phyloP scores from a whole-genome alignment of 768 basidiomycete genomes.

The Suillus luteus region DNA sequence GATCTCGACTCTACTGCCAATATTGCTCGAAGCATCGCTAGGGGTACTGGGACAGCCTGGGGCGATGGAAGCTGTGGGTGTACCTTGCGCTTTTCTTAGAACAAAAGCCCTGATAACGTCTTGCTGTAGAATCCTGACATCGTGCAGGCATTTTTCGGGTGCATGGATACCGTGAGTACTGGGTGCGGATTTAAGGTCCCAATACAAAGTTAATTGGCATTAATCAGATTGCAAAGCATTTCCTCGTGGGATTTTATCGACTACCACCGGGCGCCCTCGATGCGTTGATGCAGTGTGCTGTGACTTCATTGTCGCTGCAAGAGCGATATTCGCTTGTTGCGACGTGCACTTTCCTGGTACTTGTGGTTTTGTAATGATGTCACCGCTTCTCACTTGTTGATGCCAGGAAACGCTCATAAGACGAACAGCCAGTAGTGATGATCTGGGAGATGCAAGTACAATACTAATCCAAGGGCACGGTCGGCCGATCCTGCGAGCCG shows the following conservation, averaged over 20 bases:
- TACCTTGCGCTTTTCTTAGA: not conserved
- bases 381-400: slow-evolving; percentile 1
- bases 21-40: slow-evolving; percentile 61
- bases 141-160: slow-evolving; percentile 86
- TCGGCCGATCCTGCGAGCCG: slow-evolving; percentile 66
- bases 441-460: slow-evolving; percentile 55
- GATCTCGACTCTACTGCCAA: slow-evolving; percentile 56
- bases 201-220: not conserved
- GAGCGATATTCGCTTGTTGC: slow-evolving; percentile 86
- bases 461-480: slow-evolving; percentile 58
- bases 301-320: slow-evolving; percentile 67
- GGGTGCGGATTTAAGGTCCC: not conserved
- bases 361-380: slow-evolving; percentile 28
- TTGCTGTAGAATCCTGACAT: slow-evolving; percentile 80
- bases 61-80: slow-evolving; percentile 69
- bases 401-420: slow-evolving; percentile 63
- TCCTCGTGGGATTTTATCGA: slow-evolving; percentile 54
- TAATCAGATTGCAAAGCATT: not conserved
- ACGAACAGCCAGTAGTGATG: slow-evolving; percentile 63
- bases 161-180: slow-evolving; percentile 67
- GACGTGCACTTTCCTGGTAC: slow-evolving; percentile 80
- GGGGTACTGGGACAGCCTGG: slow-evolving; percentile 53
- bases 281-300: slow-evolving; percentile 69
- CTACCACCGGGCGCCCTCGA: slow-evolving; percentile 65
- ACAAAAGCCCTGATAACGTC: slow-evolving; percentile 15